These are phyloP conservation scores for Leccinum broughii DNA, from an alignment of 768 basidiomycete genomes.

Conservation along the genomic window DNA sequence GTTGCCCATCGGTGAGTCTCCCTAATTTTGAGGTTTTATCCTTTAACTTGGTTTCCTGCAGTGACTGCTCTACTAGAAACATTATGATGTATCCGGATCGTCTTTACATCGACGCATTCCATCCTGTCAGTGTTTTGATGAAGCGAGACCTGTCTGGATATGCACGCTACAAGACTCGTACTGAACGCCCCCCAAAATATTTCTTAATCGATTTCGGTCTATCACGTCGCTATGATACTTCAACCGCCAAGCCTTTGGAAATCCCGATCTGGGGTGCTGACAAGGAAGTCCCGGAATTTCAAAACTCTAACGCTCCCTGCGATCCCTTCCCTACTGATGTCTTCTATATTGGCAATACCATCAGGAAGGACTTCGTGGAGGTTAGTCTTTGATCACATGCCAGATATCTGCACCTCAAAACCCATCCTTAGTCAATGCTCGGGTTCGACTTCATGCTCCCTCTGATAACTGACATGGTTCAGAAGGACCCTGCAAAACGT, in stretches of 20 bases:
- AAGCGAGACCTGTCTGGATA: not conserved
- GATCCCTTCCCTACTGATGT: not conserved
- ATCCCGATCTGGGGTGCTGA: not conserved
- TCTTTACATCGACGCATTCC: not conserved
- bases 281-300: not conserved
- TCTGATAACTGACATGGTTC: conserved; percentile 40
- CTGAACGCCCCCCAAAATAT: not conserved
- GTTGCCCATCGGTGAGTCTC: not conserved
- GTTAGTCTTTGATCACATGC: rapidly evolving
- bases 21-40: no score
- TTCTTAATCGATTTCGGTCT: not conserved
- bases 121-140: rapidly evolving
- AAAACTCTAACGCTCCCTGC: not conserved
- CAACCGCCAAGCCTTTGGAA: not conserved
- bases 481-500: conserved; percentile 37
- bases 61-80: not conserved
- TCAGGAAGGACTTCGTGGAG: not conserved
- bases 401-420: not conserved
- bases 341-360: not conserved
- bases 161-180: not conserved
- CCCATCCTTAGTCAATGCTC: not conserved
- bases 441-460: conserved; percentile 35
- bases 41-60: not conserved
- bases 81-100: not conserved
- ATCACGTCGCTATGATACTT: not conserved